Evolutionary conservation across 2,329 filamentous ascomycete genomes (phyloP).

Genomic region (Hypoxylon sp.): DNA sequence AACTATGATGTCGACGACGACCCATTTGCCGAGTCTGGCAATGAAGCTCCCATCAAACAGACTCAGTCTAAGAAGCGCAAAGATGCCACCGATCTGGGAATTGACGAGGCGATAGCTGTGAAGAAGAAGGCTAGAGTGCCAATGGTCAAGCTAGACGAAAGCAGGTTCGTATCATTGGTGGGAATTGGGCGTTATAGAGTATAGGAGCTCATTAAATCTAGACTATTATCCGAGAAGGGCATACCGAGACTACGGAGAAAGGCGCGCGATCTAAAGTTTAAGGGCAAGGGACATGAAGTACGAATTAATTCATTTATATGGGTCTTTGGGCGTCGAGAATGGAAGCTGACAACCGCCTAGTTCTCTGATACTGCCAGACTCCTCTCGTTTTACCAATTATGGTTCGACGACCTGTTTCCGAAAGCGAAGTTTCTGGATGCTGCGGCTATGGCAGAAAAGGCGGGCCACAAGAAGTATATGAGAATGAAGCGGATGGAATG

Average conservation of each 20-base stretch:
- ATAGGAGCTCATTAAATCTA: slow-evolving; percentile 53
- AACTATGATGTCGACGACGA: slow-evolving; percentile 78
- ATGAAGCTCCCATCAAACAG: slow-evolving; percentile 53
- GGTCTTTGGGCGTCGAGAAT: background rate
- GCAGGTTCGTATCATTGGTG: slow-evolving; percentile 64
- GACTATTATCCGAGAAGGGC: slow-evolving; percentile 85
- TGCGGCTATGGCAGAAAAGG: slow-evolving; percentile 90
- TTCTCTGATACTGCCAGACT: slow-evolving; percentile 88
- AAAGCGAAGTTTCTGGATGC: slow-evolving; percentile 95
- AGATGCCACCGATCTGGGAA: slow-evolving; percentile 72
- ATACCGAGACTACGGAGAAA: slow-evolving; percentile 85
- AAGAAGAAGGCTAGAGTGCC: slow-evolving; percentile 80
- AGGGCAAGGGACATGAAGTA: slow-evolving; percentile 95
- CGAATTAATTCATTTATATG: background rate
- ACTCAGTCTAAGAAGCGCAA: slow-evolving; percentile 64
- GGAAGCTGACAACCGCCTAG: slow-evolving; percentile 58
- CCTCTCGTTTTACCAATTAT: slow-evolving; percentile 92
- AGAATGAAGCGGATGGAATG: slow-evolving; percentile 82
- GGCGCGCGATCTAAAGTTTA: slow-evolving; percentile 81
- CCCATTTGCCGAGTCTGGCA: slow-evolving; percentile 64
- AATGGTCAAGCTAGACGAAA: slow-evolving; percentile 88
- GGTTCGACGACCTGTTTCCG: slow-evolving; percentile 96
- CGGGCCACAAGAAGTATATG: slow-evolving; percentile 87
- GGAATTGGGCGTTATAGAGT: background rate
- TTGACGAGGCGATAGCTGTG: slow-evolving; percentile 89